These are phyloP conservation scores for Aureobasidium pullulans DNA, from an alignment of 2,329 filamentous ascomycete genomes.

Conservation along the genomic window DNA sequence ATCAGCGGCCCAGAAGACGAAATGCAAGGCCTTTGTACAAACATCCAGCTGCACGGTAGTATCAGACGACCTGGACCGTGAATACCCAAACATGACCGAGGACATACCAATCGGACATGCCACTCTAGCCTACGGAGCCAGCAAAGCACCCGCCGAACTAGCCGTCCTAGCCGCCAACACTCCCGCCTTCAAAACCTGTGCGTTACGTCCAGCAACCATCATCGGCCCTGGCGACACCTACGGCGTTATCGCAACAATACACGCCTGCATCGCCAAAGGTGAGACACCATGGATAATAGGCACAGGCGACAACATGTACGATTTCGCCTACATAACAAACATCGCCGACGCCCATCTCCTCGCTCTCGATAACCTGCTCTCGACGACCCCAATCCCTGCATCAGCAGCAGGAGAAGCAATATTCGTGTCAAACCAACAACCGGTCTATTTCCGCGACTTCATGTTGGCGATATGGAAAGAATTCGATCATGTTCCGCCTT, in stretches of 20 bases:
- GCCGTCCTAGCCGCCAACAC: conserved; percentile 68
- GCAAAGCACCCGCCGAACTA: conserved; percentile 78
- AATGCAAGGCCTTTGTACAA: conserved; percentile 78
- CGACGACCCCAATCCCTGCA: conserved; percentile 35
- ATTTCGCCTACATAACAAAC: conserved; percentile 64
- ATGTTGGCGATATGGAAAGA: conserved; percentile 67
- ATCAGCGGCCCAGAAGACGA: conserved; percentile 56
- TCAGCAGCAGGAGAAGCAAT: conserved; percentile 72
- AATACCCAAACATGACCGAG: conserved; percentile 82
- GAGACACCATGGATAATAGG: conserved; percentile 77
- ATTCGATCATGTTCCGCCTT: conserved; percentile 48
- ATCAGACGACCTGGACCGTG: conserved; percentile 64
- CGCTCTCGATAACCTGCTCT: conserved; percentile 64
- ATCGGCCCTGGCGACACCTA: conserved; percentile 77
- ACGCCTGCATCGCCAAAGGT: conserved; percentile 60
- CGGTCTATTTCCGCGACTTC: conserved; percentile 88
- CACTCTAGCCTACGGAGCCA: conserved; percentile 74
- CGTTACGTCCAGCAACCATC: conserved; percentile 81
- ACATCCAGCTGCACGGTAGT: conserved; percentile 85
- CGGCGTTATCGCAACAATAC: conserved; percentile 64
- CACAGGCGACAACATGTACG: conserved; percentile 60
- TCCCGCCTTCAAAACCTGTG: conserved; percentile 62
- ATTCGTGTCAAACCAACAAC: conserved; percentile 82
- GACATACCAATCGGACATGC: conserved; percentile 68
- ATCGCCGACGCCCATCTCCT: conserved; percentile 75